Evolutionary conservation across 257 asterid genomes (phyloP), one percentile per base, ranked within the genome.

Genomic region (Linderniella brevidens): DNA sequence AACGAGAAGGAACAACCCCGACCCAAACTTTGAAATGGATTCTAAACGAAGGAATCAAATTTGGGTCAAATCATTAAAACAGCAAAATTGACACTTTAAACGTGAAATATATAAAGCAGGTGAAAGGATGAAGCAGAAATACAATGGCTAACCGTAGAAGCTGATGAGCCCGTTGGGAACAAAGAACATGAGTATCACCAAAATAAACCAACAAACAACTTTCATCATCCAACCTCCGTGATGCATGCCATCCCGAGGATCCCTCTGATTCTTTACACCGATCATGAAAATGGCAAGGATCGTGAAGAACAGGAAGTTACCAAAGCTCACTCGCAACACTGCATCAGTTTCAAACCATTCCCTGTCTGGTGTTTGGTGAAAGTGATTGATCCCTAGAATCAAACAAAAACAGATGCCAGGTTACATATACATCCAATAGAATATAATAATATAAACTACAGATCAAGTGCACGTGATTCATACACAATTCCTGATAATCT

Each of bases 221-320:
- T 86, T 86, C 84, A 79, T 73, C 97, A 82, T 82, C 97, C 97
- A 86, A 46, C 93, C 94, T 4, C 94, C 93, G 66, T 86, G 97
- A 74, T 86, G 97, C 74, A 86, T 8, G 52, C 54, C 52, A 58
- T 82, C 94, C 48, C 97, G 97, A 20, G 94, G 97, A 59, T 86
- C 97, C 71, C 66, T 83, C 70, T 82, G 97, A 65, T 59, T 79
- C 70, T 79, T 86, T 32, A 86, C 78, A 48, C 97, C 97, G 54
- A 77, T 64, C 97, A 86, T 86, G 48, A 86, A 61, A 56, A 73
- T 48, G 45, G 97, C 82, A 50, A 86, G 68, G 53, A 77, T 67
- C 1, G 97, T 82, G 78, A 86, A 86, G 58, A 86, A 86, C 13
- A 82, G 66, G 71, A 82, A 86, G 77, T 86, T 86, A 29, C 97